Conservation (phyloP, 2,329 filamentous ascomycete species). For the Fusarium clavum region DNA sequence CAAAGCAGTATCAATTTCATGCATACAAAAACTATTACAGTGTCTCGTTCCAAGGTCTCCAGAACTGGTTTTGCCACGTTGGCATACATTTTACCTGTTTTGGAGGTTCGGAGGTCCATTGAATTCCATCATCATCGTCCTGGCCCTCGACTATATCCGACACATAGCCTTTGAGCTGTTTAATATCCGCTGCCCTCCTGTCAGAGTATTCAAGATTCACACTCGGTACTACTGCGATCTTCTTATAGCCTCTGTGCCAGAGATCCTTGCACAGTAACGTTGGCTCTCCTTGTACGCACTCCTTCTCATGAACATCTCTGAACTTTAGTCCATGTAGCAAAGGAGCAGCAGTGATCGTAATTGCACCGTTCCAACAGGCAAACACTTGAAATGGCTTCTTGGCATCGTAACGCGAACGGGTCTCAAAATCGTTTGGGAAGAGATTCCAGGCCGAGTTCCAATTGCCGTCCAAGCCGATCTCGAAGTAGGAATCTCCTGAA, state of each 20-base stretch:
- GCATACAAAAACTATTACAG: neutral
- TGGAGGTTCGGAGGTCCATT: constrained; percentile 59
- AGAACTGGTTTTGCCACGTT: constrained; percentile 55
- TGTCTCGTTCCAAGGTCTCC: constrained; percentile 53
- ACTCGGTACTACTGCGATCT: constrained; percentile 66
- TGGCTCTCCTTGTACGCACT: constrained; percentile 67
- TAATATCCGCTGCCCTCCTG: constrained; percentile 58
- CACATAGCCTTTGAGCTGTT: constrained; percentile 62
- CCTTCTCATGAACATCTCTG: constrained; percentile 52
- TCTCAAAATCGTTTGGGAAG: constrained; percentile 60
- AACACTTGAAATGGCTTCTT: constrained; percentile 69
- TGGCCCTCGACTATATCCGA: constrained; percentile 50
- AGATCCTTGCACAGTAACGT: constrained; percentile 68
- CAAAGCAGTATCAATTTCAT: accelerated
- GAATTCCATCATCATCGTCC: constrained; percentile 49
- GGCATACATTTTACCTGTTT: constrained; percentile 62
- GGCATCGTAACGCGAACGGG: constrained; percentile 49
- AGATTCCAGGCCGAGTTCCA: constrained; percentile 63
- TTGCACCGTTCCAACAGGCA: constrained; percentile 70
- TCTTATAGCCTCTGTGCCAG: constrained; percentile 62
- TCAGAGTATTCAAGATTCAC: constrained; percentile 68
- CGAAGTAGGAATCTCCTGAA: constrained; percentile 66
- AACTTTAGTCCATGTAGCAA: constrained; percentile 59
- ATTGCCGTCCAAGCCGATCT: constrained; percentile 61
- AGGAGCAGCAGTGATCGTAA: constrained; percentile 62